These are phyloP conservation scores for Trypanosoma mega DNA, from an alignment of 208 protist genomes.

Conservation along the genomic window DNA sequence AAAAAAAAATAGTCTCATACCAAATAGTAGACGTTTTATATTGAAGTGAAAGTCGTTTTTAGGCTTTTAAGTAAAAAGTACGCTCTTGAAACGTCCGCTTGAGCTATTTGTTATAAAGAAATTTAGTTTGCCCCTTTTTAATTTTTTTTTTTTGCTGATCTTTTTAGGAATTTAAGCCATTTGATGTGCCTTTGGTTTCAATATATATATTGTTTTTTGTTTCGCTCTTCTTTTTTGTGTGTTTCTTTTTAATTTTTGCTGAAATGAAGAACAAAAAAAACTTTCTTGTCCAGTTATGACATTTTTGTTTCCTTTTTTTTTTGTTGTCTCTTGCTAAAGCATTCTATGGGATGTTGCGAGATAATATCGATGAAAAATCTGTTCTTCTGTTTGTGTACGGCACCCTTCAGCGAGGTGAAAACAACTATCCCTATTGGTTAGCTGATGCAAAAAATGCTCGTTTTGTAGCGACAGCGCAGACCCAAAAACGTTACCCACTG, in stretches of 20 bases:
- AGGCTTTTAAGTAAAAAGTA: too few relatives aligned
- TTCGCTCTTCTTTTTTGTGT: conserved; percentile 16
- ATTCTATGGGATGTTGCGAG: not conserved
- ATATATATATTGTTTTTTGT: conserved; percentile 18
- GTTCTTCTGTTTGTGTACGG: conserved; percentile 72
- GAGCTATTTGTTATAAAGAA: too few relatives aligned
- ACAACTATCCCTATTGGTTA: conserved; percentile 71
- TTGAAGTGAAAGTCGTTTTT: too few relatives aligned
- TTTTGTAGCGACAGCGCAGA: conserved; percentile 46
- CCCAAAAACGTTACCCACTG: conserved; percentile 47
- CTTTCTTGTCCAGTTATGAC: too few relatives aligned
- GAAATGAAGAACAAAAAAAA: too few relatives aligned
- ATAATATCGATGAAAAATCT: conserved; percentile 1
- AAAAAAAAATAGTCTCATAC: too few relatives aligned
- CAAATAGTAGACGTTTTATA: too few relatives aligned
- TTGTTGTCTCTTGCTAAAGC: conserved; percentile 2
- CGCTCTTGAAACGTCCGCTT: too few relatives aligned
- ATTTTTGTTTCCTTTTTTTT: conserved; percentile 12
- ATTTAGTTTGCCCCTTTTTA: too few relatives aligned
- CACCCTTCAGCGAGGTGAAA: conserved; percentile 65
- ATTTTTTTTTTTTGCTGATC: not conserved
- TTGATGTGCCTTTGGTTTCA: conserved; percentile 7
- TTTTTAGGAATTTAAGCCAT: conserved; percentile 1
- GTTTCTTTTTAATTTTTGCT: conserved; percentile 13
- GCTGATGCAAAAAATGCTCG: conserved; percentile 39